A percentile compares a stretch with the other conserved stretches of the same genome.
phyloP scores from a whole-genome alignment of 495 filamentous ascomycete genomes.

The Cudoniella acicularis region DNA sequence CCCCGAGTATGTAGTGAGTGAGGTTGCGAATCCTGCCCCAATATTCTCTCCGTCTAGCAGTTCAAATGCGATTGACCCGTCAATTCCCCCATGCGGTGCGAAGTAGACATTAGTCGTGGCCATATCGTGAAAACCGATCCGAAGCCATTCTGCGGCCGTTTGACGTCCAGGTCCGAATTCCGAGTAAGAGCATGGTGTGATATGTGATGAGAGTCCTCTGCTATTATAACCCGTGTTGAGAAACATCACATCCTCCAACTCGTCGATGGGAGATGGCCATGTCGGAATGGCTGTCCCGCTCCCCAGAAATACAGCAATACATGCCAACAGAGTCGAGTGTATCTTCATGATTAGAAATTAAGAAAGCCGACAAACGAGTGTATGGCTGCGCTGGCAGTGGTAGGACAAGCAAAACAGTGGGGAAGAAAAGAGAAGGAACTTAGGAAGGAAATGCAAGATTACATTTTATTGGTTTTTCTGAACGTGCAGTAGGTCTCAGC shows the following conservation, averaged over 20 bases:
- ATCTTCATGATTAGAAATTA: slow-evolving; percentile 27
- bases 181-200: slow-evolving; percentile 56
- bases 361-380: slow-evolving; percentile 17
- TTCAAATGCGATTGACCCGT: slow-evolving; percentile 59
- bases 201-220: slow-evolving; percentile 49
- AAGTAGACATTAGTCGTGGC: slow-evolving; percentile 45
- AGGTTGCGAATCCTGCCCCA: slow-evolving; percentile 53
- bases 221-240: slow-evolving; percentile 50
- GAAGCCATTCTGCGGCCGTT: slow-evolving; percentile 59
- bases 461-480: slow-evolving; percentile 10
- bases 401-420: neutral
- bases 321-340: slow-evolving; percentile 21
- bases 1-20: slow-evolving; percentile 49
- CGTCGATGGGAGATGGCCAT: slow-evolving; percentile 57
- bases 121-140: slow-evolving; percentile 63
- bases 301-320: slow-evolving; percentile 30
- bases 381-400: slow-evolving; percentile 19
- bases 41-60: slow-evolving; percentile 52
- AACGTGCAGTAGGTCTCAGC: neutral
- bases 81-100: slow-evolving; percentile 49
- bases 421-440: neutral
- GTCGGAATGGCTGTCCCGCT: slow-evolving; percentile 43
- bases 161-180: slow-evolving; percentile 50
- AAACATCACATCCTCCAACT: slow-evolving; percentile 61
- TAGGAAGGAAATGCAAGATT: neutral